Percentiles rank a stretch among this genome's conserved stretches.
phyloP scores from a whole-genome alignment of 2,329 filamentous ascomycete species.

The Claviceps africana region DNA sequence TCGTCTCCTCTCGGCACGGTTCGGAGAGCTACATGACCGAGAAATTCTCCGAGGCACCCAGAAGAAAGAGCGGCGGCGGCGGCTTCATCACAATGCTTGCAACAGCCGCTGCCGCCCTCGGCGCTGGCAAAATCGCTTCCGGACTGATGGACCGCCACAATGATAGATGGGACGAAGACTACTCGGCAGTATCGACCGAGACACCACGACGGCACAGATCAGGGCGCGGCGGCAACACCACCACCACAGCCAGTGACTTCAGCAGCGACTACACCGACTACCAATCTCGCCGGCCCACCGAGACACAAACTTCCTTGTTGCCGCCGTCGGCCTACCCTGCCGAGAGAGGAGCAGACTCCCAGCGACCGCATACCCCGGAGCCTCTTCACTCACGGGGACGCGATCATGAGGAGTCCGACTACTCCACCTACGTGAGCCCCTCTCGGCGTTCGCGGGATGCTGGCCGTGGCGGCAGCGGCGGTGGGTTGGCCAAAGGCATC shows the following conservation, averaged over 20 bases:
- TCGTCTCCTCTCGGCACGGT: slow-evolving; percentile 35
- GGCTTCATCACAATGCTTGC: slow-evolving; percentile 49
- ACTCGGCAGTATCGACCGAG: slow-evolving; percentile 48
- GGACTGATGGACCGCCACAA: slow-evolving; percentile 42
- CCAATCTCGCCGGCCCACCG: slow-evolving; percentile 14
- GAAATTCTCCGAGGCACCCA: slow-evolving; percentile 42
- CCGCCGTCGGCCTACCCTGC: slow-evolving; percentile 32
- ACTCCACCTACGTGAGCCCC: slow-evolving; percentile 47
- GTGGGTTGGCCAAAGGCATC: slow-evolving; percentile 41
- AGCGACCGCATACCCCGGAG: slow-evolving; percentile 31
- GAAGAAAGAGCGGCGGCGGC: slow-evolving; percentile 28
- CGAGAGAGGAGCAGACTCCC: slow-evolving; percentile 24
- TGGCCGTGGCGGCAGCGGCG: slow-evolving; percentile 24
- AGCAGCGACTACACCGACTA: slow-evolving; percentile 33
- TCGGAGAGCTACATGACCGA: slow-evolving; percentile 51
- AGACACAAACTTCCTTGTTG: slow-evolving; percentile 27
- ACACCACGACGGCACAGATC: slow-evolving; percentile 38
- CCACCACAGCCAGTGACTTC: slow-evolving; percentile 33
- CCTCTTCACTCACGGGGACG: slow-evolving; percentile 31
- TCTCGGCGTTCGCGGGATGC: slow-evolving; percentile 40
- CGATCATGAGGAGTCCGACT: slow-evolving; percentile 40
- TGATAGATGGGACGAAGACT: slow-evolving; percentile 40
- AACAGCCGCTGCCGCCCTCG: slow-evolving; percentile 45
- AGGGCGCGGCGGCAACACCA: slow-evolving; percentile 22
- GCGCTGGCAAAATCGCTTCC: slow-evolving; percentile 47